A percentile compares a stretch with the other conserved stretches of the same genome.
Evolutionary conservation across 805 yeast genomes (phyloP).

Genomic region (Saccharomycopsis selenospora): DNA sequence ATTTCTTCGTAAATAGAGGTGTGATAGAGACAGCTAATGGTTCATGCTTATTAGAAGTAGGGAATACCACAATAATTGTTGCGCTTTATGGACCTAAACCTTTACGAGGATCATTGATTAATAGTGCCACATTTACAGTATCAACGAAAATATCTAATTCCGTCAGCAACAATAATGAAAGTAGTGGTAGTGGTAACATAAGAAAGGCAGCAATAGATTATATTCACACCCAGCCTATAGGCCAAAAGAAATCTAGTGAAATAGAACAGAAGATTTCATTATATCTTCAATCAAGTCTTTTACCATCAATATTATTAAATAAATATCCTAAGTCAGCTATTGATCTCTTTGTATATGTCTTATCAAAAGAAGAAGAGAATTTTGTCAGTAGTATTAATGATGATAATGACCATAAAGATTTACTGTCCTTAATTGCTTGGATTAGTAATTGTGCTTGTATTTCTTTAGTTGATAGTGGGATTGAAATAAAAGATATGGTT

Average conservation of each 20-base stretch:
- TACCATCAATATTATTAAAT: slow-evolving; percentile 49
- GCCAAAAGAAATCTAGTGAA: slow-evolving; percentile 12
- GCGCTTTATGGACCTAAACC: slow-evolving; percentile 90
- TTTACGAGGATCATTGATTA: slow-evolving; percentile 60
- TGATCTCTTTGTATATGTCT: slow-evolving; percentile 63
- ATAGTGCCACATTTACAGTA: slow-evolving; percentile 59
- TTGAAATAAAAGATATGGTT: slow-evolving; percentile 72
- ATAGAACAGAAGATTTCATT: slow-evolving; percentile 41
- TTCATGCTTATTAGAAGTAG: slow-evolving; percentile 70
- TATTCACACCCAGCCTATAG: slow-evolving; percentile 3
- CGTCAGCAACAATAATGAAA: slow-evolving; percentile 22
- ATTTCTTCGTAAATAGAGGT: slow-evolving; percentile 55
- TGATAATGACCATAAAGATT: slow-evolving; percentile 25
- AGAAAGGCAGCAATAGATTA: not conserved
- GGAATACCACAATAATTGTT: slow-evolving; percentile 44
- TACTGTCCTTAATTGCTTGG: slow-evolving; percentile 40
- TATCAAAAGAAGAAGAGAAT: slow-evolving; percentile 30
- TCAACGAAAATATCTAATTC: slow-evolving; percentile 49
- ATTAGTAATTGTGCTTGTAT: slow-evolving; percentile 57
- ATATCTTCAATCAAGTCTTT: slow-evolving; percentile 43
- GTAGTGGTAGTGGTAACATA: not conserved
- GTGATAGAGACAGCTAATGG: slow-evolving; percentile 70
- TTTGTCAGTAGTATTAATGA: slow-evolving; percentile 2
- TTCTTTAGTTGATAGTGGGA: slow-evolving; percentile 79
- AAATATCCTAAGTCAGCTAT: slow-evolving; percentile 89